phyloP scores from a whole-genome alignment of 768 basidiomycete species.

The Boletellus sp. region DNA sequence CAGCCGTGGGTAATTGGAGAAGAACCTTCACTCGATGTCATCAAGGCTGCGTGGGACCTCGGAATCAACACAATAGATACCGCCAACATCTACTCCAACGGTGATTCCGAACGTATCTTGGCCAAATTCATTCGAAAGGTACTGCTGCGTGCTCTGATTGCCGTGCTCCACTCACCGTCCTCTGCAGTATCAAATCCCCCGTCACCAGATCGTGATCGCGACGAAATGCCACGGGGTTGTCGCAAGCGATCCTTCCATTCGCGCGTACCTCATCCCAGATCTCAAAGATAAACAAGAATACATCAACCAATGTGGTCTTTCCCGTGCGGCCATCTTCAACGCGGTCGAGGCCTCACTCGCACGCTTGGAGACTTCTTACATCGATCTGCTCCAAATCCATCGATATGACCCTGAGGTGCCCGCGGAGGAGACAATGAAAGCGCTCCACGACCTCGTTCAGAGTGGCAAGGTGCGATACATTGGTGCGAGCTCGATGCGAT shows the following conservation, averaged over 20 bases:
- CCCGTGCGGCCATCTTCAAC: conserved; percentile 38
- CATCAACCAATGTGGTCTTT: conserved; percentile 33
- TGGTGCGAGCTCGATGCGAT: conserved; percentile 45
- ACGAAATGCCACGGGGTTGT: conserved; percentile 27
- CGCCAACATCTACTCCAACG: conserved; percentile 37
- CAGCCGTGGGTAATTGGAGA: conserved; percentile 29
- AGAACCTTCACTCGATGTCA: conserved; percentile 28
- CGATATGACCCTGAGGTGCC: conserved; percentile 37
- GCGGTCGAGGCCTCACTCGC: conserved; percentile 35
- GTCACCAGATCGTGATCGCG: conserved; percentile 30
- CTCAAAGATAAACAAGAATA: conserved; percentile 15
- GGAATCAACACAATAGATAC: conserved; percentile 42
- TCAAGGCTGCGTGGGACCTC: conserved; percentile 39
- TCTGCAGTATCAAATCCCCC: conserved; percentile 31
- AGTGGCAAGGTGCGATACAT: conserved; percentile 50
- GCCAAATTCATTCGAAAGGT: conserved; percentile 35
- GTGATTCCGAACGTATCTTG: conserved; percentile 36
- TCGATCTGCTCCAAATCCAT: conserved; percentile 46
- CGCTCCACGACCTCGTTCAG: conserved; percentile 47
- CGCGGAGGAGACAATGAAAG: conserved; percentile 47
- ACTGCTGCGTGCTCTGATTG: background rate
- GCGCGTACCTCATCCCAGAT: background rate
- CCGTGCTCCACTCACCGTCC: background rate
- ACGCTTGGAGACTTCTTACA: conserved; percentile 35
- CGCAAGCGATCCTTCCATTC: conserved; percentile 1